A percentile compares a stretch with the other conserved stretches of the same genome.
Evolutionary conservation across 306 rosid genomes (phyloP).

Genomic region (Medicago lupulina): DNA sequence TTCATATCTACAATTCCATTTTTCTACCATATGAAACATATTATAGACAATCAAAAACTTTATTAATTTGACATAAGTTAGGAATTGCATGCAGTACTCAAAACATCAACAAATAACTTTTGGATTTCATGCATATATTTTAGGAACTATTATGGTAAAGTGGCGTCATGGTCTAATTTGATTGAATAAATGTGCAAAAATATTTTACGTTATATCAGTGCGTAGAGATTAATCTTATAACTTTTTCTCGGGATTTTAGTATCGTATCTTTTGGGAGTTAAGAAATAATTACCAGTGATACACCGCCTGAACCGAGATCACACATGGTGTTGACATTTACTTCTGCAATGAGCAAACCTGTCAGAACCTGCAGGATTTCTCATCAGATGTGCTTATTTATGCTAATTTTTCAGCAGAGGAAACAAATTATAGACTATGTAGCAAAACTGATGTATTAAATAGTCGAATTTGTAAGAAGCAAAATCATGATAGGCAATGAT

Average conservation of each 20-base stretch:
- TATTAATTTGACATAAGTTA: too few species aligned
- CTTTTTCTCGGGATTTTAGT: not conserved
- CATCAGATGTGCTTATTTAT: conserved; percentile 7
- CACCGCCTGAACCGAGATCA: conserved; percentile 81
- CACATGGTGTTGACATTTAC: conserved; percentile 84
- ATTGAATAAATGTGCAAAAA: not conserved
- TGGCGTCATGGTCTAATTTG: not conserved
- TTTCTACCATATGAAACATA: too few species aligned
- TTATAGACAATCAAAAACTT: too few species aligned
- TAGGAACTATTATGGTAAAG: not conserved
- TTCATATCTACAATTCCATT: too few species aligned
- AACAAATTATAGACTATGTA: not conserved
- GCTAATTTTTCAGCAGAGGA: conserved; percentile 1
- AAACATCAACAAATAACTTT: too few species aligned
- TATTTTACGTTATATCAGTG: not conserved
- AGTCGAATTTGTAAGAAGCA: not conserved
- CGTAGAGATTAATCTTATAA: not conserved
- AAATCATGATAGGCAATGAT: conserved; percentile 10
- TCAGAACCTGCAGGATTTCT: conserved; percentile 64
- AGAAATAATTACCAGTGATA: conserved; percentile 64
- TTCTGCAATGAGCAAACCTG: conserved; percentile 82
- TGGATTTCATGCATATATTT: too few species aligned
- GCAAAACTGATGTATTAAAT: conserved; percentile 4
- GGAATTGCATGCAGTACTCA: too few species aligned
- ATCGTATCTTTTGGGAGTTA: conserved; percentile 12